A percentile compares a stretch with the other conserved stretches of the same genome.
Evolutionary conservation across 2,329 filamentous ascomycete genomes (phyloP).

Genomic region (Diaporthe sp.): DNA sequence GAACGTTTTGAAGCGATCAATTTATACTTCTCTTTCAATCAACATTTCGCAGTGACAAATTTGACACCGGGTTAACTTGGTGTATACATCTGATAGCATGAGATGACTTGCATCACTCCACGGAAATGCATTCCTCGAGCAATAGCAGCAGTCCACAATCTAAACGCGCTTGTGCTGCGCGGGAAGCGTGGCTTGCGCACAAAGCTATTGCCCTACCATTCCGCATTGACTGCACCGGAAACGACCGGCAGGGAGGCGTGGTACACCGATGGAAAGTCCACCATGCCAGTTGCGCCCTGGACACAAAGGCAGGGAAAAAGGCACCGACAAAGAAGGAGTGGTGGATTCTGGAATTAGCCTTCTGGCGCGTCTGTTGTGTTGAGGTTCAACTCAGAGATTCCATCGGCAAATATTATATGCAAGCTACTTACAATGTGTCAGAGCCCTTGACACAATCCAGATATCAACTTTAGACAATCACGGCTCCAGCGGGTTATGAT

Average conservation of each 20-base stretch:
- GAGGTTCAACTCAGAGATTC: neutral
- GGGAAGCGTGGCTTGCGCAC: neutral
- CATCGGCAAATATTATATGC: neutral
- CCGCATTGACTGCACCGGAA: constrained; percentile 5
- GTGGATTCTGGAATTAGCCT: neutral
- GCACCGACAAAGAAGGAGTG: neutral
- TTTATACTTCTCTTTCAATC: neutral
- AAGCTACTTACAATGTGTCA: neutral
- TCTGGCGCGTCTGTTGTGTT: neutral
- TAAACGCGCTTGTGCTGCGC: neutral
- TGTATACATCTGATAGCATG: neutral
- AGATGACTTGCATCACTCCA: neutral
- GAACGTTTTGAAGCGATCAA: neutral
- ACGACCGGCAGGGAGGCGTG: neutral
- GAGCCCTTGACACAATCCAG: neutral
- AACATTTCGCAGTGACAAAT: neutral
- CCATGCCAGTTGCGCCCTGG: neutral
- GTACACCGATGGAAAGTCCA: neutral
- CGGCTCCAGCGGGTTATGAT: neutral
- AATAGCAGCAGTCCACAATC: neutral
- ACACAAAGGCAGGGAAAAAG: neutral
- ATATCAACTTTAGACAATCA: neutral
- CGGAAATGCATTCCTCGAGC: neutral
- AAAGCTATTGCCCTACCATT: neutral
- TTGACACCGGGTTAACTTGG: neutral